Conservation (phyloP, 768 basidiomycete genomes). For the Filobasidium floriforme region DNA sequence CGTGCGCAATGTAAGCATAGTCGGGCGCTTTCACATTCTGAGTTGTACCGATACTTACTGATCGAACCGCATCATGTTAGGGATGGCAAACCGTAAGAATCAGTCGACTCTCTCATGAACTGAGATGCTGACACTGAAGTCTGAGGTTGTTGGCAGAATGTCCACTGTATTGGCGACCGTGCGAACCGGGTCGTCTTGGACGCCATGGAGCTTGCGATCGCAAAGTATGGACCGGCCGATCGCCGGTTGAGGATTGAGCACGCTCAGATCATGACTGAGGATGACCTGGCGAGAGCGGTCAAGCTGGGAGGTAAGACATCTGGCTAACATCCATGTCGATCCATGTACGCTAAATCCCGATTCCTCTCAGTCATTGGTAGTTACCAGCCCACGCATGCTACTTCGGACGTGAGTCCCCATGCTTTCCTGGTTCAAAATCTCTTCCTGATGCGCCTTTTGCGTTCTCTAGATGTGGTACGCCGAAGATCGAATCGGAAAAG, state of each 20-base stretch:
- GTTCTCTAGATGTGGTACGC: constrained; percentile 90
- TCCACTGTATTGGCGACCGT: constrained; percentile 58
- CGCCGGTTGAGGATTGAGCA: constrained; percentile 77
- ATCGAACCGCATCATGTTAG: constrained; percentile 22
- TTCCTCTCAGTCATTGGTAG: constrained; percentile 69
- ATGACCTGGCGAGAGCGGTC: constrained; percentile 64
- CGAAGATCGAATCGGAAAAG: constrained; percentile 67
- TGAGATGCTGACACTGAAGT: constrained; percentile 24
- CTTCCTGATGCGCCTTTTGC: constrained; percentile 1
- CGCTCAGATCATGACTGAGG: constrained; percentile 70
- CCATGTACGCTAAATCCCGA: neutral
- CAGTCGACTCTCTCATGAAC: constrained; percentile 24
- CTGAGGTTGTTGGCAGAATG: constrained; percentile 53
- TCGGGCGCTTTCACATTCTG: neutral
- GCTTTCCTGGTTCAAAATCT: constrained; percentile 10
- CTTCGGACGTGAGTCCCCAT: constrained; percentile 41
- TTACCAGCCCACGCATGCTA: constrained; percentile 89
- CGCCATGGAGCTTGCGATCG: constrained; percentile 62
- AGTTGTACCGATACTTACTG: neutral
- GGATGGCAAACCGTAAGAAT: constrained; percentile 74
- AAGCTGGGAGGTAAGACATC: constrained; percentile 60
- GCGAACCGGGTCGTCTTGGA: constrained; percentile 77
- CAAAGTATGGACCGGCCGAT: constrained; percentile 16
- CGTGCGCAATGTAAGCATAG: constrained; percentile 52
- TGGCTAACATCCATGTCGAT: neutral